phyloP scores from a whole-genome alignment of 2,329 filamentous ascomycete genomes.

The Scytalidium lignicola region DNA sequence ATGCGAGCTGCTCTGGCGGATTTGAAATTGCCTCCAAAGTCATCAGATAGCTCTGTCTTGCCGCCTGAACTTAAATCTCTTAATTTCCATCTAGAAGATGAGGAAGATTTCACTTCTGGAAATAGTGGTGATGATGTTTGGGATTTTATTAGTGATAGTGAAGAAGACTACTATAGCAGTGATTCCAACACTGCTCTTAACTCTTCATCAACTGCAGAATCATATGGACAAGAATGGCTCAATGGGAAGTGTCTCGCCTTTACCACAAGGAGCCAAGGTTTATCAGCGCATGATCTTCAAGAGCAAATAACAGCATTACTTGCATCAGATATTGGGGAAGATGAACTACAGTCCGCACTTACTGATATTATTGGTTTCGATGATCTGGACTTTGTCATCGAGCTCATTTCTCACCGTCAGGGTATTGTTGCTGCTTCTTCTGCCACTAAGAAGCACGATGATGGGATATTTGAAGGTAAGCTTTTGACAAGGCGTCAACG shows the following conservation, averaged over 20 bases:
- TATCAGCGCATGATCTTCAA: conserved; percentile 66
- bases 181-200: conserved; percentile 49
- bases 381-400: conserved; percentile 87
- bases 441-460: conserved; percentile 26
- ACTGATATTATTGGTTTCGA: conserved; percentile 90
- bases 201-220: conserved; percentile 7
- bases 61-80: conserved; percentile 17
- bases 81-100: conserved; percentile 59
- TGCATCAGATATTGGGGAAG: conserved; percentile 61
- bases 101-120: conserved; percentile 47
- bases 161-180: conserved; percentile 61
- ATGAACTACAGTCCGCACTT: conserved; percentile 85
- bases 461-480: conserved; percentile 42
- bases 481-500: conserved; percentile 73
- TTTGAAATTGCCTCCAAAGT: conserved; percentile 45
- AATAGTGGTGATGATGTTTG: conserved; percentile 77
- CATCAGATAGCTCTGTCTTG: background rate
- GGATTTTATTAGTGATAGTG: conserved; percentile 80
- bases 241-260: conserved; percentile 61
- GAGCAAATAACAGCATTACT: conserved; percentile 74
- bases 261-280: conserved; percentile 56
- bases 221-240: conserved; percentile 67
- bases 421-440: conserved; percentile 53
- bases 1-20: conserved; percentile 84
- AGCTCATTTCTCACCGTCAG: conserved; percentile 73